Base-by-base conservation (phyloP, 768 basidiomycete species). In the Lentinula guzmanii region DNA sequence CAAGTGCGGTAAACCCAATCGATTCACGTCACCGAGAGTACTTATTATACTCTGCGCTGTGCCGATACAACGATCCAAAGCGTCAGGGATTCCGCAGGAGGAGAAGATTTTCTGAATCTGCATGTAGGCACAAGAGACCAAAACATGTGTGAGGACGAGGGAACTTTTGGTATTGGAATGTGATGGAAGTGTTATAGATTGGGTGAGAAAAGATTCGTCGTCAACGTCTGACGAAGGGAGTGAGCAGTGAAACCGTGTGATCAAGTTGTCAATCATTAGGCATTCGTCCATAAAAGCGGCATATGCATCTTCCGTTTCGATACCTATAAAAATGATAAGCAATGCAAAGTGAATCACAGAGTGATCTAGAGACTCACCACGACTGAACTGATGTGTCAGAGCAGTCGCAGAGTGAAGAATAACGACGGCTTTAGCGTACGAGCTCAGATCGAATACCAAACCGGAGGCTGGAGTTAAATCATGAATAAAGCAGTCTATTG, bases 71-170 rank as follows among this genome's bases (percentile, higher is more conserved):
- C 58, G 2, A 21, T 61, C 28, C 52, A 51, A 21, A 35, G 62
- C 62, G 39, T 61, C 55, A 59, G 16, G 21, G 28, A 57, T 15
- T 37, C 62, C 62, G 45, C 55, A 58, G n/a, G 21, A 42, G 5
- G 62, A 41, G 41, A 48, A 58, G 39, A 62, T 52, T n/a, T n/a
- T 65, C 42, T 67, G 65, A 24, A 69, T 61, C 61, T 65, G 64
- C 21, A 69, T 62, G 21, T 58, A 13, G 18, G 68, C 66, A 8
- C 63, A 64, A 18, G 46, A 53, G 51, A 65, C 37, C 7, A 69
- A 52, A 11, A 63, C 60, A 9, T 69, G 66, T 10, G 66, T 63
- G 3, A 69, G 9, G 1, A 45, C 39, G 10, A 45, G 55, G 59
- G 60, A 28, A 65, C 57, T 21, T 48, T 59, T 50, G 61, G 66